Evolutionary conservation across 2,329 filamentous ascomycete species (phyloP), one percentile per base, ranked within the genome.

Genomic region (Pezicula rhizophila): DNA sequence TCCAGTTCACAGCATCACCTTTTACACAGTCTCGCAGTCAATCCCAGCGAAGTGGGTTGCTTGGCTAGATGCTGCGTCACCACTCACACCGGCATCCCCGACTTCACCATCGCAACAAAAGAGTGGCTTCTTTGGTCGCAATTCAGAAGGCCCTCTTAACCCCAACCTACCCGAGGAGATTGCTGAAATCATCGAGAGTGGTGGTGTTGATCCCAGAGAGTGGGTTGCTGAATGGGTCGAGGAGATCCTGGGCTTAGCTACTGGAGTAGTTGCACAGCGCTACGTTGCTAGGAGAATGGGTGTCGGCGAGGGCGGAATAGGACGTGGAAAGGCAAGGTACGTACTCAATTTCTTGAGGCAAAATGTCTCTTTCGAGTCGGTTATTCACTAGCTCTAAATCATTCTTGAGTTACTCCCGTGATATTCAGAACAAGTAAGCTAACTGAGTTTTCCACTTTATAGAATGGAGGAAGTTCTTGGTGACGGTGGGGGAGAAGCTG

Each of bases 181-280:
- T 60, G 77, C 80, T 18, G 87, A 92, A 57, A 95, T 97, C 54
- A 81, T 99, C 37, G 80, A 82, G 60, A 70, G 71, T 40, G 82
- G 81, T 8, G 81, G 79, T 42, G 89, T 97, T 2, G 93, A 99
- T 63, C 93, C 93, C 0, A 78, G 93, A 50, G 93, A 99, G 67
- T 99, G 93, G 93, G 88, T 96, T 34, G 87, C 91, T 3, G 93
- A 97, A 68, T 99, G 93, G 93, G 79, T 99, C 42, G 92, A 97
- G 70, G 92, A 97, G 70, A 73, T 84, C 0, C 75, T 99, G 28
- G 82, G 76, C 37, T 72, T 97, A 43, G 80, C 83, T 3, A 80
- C 95, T 0, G 92, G 93, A 15, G 74, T 96, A 7, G 85, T 97
- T 3, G 93, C 93, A 2, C 93, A 99, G 76, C 78, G 91, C 55